phyloP scores from a whole-genome alignment of 2,329 filamentous ascomycete species.

The Pyrenochaeta sp. region DNA sequence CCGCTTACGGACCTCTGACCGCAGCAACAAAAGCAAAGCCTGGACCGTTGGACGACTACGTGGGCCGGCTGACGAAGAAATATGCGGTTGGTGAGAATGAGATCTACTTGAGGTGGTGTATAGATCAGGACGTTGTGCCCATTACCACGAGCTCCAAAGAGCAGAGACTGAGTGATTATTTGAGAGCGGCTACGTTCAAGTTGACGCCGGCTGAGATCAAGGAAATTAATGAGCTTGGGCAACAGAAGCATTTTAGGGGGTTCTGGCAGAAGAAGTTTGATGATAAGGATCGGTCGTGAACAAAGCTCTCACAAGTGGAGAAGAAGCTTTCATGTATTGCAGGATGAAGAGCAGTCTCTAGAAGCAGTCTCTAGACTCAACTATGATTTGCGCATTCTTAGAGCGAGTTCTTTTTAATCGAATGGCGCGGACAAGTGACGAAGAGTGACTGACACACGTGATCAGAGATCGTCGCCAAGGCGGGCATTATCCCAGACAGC shows the following conservation, averaged over 20 bases:
- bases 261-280: slow-evolving; percentile 67
- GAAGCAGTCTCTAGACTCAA: too few relatives aligned
- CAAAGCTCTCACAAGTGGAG: neutral
- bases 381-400: too few relatives aligned
- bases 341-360: neutral
- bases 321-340: neutral
- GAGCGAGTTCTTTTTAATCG: too few relatives aligned
- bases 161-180: slow-evolving; percentile 65
- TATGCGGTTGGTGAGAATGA: slow-evolving; percentile 67
- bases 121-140: slow-evolving; percentile 67
- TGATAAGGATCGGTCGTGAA: slow-evolving; percentile 59
- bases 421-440: neutral
- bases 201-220: slow-evolving; percentile 66
- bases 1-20: slow-evolving; percentile 57
- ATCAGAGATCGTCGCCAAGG: neutral
- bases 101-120: slow-evolving; percentile 66
- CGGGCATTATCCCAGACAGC: neutral
- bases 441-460: neutral
- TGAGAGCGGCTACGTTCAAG: slow-evolving; percentile 64
- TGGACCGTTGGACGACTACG: slow-evolving; percentile 64
- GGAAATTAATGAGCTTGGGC: slow-evolving; percentile 58
- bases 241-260: slow-evolving; percentile 67
- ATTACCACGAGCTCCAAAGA: slow-evolving; percentile 70
- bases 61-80: slow-evolving; percentile 64
- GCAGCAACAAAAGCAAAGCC: slow-evolving; percentile 63